Base-by-base conservation (phyloP, 768 basidiomycete species). In the Melanogaster broomeanus region DNA sequence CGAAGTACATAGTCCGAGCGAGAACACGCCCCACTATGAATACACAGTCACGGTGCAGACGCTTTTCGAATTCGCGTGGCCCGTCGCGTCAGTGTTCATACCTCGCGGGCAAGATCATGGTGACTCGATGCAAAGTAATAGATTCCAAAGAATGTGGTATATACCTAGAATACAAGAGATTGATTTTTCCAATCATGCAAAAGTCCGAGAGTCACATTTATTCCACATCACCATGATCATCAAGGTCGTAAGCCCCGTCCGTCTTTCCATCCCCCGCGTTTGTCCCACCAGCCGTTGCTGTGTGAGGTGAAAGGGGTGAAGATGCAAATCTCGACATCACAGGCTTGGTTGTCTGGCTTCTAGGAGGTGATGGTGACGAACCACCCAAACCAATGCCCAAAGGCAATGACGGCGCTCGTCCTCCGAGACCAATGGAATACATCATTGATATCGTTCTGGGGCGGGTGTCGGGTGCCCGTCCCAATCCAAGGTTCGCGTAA, bases 401-500 rank as follows among this genome's bases (percentile, higher is more conserved):
- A 18, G 61, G 53, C 9, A 72, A 59, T 28, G 72, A 70, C 12
- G 70, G 61, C 40, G 69, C 72, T 43, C 76, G 70, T 46, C 77
- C 66, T 22, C 85, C 84, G 15, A 84, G 61, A 4, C 84, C 84
- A 2, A 87, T 65, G 72, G 80, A 78, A 61, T 85, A 85, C 80
- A 86, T 81, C 49, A 79, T 74, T 21, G 85, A 84, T 18, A 80
- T 66, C 25, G 80, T 80, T 56, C 83, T 73, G 30, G 76, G 66
- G 35, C 74, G 71, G 33, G 70, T 63, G 30, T 31, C 55, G 19
- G 45, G 37, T 22, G 48, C 34, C 9, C 55, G 59, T 10, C 62
- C 63, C 19, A 55, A n/a, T 15, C 59, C 56, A 6, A 63, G 52
- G 6, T 61, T 49, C 24, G 53, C 25, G 39, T 59, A 61, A 2